Evolutionary conservation across 2,329 filamentous ascomycete species (phyloP).

Genomic region (Colletotrichum siamense): DNA sequence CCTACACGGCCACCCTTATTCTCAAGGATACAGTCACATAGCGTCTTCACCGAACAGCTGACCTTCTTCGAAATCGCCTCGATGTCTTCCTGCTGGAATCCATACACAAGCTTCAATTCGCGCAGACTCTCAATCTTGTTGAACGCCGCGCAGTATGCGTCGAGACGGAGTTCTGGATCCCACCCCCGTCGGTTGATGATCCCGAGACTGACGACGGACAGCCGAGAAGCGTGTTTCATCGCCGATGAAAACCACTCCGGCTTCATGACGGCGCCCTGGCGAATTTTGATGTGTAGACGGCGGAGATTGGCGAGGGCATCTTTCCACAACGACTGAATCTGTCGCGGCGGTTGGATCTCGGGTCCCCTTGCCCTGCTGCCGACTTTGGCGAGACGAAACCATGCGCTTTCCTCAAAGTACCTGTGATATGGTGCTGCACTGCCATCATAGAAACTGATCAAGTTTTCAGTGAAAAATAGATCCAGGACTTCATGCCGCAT

Average conservation of each 20-base stretch:
- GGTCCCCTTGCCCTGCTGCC: neutral
- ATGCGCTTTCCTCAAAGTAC: neutral
- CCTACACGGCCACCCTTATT: neutral
- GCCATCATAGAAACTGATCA: too few relatives aligned
- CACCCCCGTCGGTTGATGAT: neutral
- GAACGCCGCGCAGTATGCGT: neutral
- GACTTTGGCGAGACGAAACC: neutral
- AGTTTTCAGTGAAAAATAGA: neutral
- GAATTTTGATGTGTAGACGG: accelerated
- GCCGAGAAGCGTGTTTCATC: accelerated
- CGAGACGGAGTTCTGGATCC: neutral
- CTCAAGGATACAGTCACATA: neutral
- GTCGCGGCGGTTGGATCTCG: neutral
- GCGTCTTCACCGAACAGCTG: neutral
- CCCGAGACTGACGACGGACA: neutral
- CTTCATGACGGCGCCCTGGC: neutral
- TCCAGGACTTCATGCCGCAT: neutral
- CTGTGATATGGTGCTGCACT: too few relatives aligned
- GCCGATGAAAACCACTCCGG: neutral
- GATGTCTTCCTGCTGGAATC: neutral
- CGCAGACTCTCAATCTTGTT: neutral
- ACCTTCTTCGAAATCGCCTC: neutral
- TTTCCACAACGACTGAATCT: neutral
- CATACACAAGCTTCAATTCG: neutral
- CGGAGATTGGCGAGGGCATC: neutral